Evolutionary conservation across 2,329 filamentous ascomycete species (phyloP).

Genomic region (Calonectria hongkongensis): DNA sequence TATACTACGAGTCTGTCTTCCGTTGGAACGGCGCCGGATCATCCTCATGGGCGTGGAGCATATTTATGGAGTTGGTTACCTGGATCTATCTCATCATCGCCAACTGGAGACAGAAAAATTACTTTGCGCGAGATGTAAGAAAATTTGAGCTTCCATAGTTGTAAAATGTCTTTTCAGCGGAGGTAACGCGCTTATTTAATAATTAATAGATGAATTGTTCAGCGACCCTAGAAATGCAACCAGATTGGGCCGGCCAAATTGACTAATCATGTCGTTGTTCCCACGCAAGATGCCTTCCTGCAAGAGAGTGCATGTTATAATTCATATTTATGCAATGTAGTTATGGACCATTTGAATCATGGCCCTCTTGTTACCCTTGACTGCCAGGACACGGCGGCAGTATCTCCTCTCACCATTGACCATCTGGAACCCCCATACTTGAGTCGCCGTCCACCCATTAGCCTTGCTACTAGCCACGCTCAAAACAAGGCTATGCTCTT

Average conservation of each 20-base stretch:
- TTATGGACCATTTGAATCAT: conserved; percentile 75
- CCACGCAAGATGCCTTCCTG: not conserved
- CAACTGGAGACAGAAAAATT: conserved; percentile 40
- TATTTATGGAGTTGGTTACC: conserved; percentile 52
- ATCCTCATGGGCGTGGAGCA: conserved; percentile 44
- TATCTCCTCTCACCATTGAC: conserved; percentile 72
- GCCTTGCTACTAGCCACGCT: conserved; percentile 75
- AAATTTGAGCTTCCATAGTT: conserved; percentile 41
- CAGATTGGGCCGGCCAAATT: too few species aligned
- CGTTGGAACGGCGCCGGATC: conserved; percentile 48
- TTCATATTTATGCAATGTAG: conserved; percentile 57
- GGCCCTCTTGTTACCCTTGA: conserved; percentile 69
- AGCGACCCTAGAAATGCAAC: not conserved
- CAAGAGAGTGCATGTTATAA: not conserved
- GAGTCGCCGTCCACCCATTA: conserved; percentile 72
- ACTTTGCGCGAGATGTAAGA: conserved; percentile 50
- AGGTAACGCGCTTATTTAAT: not conserved
- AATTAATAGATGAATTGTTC: not conserved
- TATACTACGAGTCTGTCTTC: conserved; percentile 64
- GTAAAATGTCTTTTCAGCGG: accelerated
- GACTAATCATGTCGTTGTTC: too few species aligned
- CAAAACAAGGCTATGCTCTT: conserved; percentile 78
- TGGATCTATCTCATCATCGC: conserved; percentile 49
- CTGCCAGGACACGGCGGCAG: conserved; percentile 71
- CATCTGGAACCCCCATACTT: conserved; percentile 77